Conservation (phyloP, 2,329 filamentous ascomycete species). For the Neofusicoccum sp. region DNA sequence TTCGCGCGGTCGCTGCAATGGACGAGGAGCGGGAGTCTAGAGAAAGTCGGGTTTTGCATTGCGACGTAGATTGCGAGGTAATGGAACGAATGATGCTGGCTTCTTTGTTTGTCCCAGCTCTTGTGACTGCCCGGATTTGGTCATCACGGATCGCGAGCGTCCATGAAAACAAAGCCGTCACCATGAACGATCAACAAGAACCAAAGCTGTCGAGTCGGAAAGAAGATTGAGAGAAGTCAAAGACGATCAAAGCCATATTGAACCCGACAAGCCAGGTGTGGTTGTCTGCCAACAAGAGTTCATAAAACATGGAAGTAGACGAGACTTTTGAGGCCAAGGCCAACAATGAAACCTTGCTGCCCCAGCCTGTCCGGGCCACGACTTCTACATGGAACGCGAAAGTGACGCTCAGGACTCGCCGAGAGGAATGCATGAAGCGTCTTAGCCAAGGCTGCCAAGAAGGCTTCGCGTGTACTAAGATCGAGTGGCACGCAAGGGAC, state of each 20-base stretch:
- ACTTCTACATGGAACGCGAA: neutral
- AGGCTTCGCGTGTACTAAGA: conserved; percentile 4
- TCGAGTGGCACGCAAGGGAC: neutral
- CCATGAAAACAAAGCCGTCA: neutral
- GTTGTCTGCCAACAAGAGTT: neutral
- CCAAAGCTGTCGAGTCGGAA: neutral
- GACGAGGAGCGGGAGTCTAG: neutral
- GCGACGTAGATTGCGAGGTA: neutral
- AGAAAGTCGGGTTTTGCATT: neutral
- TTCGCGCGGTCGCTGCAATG: neutral
- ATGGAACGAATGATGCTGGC: neutral
- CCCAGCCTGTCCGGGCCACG: neutral
- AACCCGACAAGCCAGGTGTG: neutral
- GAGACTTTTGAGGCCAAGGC: no score
- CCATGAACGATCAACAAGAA: neutral
- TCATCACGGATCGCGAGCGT: neutral
- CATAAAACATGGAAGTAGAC: no score
- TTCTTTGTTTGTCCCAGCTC: conserved; percentile 4
- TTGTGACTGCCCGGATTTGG: neutral
- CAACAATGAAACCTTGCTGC: neutral
- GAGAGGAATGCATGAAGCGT: neutral
- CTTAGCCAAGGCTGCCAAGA: conserved; percentile 2
- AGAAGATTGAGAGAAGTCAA: neutral
- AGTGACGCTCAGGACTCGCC: neutral
- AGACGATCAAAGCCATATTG: neutral